Base-by-base conservation (phyloP, 2,329 filamentous ascomycete species). In the Plenodomus tracheiphilus region DNA sequence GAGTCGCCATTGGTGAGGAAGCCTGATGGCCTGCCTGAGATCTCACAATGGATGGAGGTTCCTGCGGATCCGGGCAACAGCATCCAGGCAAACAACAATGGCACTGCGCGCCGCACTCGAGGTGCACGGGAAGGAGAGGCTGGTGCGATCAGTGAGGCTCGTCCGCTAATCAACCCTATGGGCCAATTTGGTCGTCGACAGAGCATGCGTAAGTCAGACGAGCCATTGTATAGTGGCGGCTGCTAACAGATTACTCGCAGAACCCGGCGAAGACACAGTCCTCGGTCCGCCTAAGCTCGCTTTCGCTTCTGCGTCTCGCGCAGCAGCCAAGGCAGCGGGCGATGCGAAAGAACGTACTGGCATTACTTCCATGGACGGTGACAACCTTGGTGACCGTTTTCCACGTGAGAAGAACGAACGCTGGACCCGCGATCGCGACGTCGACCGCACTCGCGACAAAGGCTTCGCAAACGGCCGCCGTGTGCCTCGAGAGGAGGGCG, bases 21-120 rank as follows among this genome's bases (percentile, higher is more conserved):
- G 74, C 93, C 93, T 39, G 78, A 86, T 56, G 83, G 81, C 56
- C 81, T 97, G 39, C 92, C 91, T 58, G 88, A 91, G 20, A 83
- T 87, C 56, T 91, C 96, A 76, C 90, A 96, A 79, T 97, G 92
- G 92, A 96, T 97, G 91, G 91, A 93, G 88, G 96, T 63, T 38
- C 59, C 66, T 17, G 49, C 58, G 20, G 69, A 71, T 19, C 62
- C 38, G 32, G 49, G 47, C 46, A 62, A 51, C 47, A 65, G 62
- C 56, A 64, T 53, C 50, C 61, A 59, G 38, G 41, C 55, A 41
- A 62, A 53, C 39, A 60, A 54, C 35, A 62, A 60, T 25, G 55
- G 56, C 47, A 61, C 50, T 50, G 61, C 49, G 49, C 64, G 57
- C 53, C 66, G 51, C 41, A 61, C 43, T 47, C 66, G 51, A 50